phyloP scores from a whole-genome alignment of 805 yeast species.

The Saturnispora besseyi region DNA sequence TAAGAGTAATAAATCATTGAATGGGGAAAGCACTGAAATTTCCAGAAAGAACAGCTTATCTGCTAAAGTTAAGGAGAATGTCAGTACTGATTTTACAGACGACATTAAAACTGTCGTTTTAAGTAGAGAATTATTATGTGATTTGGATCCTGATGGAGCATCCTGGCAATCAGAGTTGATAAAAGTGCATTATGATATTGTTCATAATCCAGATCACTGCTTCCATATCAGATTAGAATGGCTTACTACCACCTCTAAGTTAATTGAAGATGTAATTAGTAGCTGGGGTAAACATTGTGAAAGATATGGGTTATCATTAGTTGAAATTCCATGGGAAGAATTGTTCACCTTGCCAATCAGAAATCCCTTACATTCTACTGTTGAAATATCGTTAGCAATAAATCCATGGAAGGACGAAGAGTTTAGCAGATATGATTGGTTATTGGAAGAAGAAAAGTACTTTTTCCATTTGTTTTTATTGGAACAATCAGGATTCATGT shows the following conservation, averaged over 20 bases:
- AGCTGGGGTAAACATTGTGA: conserved; percentile 80
- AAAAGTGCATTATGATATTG: conserved; percentile 80
- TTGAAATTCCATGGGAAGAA: conserved; percentile 90
- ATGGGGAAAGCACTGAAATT: not conserved
- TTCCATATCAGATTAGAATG: conserved; percentile 88
- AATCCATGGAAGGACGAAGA: conserved; percentile 65
- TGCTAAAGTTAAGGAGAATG: not conserved
- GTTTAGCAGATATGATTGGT: conserved; percentile 30
- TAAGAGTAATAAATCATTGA: not conserved
- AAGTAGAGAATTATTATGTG: conserved; percentile 56
- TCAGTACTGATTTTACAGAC: conserved; percentile 6
- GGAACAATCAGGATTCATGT: conserved; percentile 59
- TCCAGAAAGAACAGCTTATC: not conserved
- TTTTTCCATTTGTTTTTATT: conserved; percentile 74
- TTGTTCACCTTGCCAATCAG: conserved; percentile 62
- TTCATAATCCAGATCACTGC: conserved; percentile 91
- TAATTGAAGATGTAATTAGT: conserved; percentile 69
- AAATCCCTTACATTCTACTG: conserved; percentile 85
- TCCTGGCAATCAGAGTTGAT: conserved; percentile 74
- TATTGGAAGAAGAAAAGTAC: conserved; percentile 44
- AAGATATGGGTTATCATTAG: conserved; percentile 68
- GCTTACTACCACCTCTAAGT: conserved; percentile 81
- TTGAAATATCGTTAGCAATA: conserved; percentile 54
- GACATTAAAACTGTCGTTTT: conserved; percentile 37
- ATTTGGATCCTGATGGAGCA: conserved; percentile 63